Conservation (phyloP, 164 flowering plant genomes). For the Cinnamomum micranthum region DNA sequence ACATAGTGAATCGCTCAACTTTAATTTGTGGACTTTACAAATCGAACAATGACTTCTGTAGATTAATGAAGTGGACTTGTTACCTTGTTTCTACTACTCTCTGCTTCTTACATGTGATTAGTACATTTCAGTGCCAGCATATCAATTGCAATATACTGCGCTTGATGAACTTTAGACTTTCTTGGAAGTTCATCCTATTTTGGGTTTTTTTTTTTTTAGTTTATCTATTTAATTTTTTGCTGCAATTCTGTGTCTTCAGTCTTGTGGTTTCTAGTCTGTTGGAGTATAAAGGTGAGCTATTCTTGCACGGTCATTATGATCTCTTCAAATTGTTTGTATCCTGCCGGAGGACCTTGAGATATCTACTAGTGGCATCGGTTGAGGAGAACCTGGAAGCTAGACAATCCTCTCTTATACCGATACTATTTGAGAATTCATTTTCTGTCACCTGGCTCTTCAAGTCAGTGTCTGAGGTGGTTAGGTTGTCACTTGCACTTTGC, state of each 20-base stretch:
- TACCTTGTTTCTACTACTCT: too few relatives aligned
- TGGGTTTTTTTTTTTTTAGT: not conserved
- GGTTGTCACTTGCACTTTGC: constrained; percentile 26
- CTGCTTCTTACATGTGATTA: not conserved
- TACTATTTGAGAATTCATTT: constrained; percentile 30
- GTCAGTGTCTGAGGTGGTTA: constrained; percentile 44
- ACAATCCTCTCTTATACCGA: constrained; percentile 23
- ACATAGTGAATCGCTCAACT: too few relatives aligned
- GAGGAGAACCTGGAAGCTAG: constrained; percentile 34
- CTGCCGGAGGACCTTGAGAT: constrained; percentile 70
- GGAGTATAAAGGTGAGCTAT: constrained; percentile 17
- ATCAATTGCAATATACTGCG: not conserved
- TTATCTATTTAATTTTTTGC: not conserved
- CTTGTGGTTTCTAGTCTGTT: constrained; percentile 41
- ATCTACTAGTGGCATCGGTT: constrained; percentile 38
- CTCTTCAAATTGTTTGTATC: constrained; percentile 48
- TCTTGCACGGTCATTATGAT: constrained; percentile 19
- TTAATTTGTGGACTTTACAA: too few relatives aligned
- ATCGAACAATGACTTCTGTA: too few relatives aligned
- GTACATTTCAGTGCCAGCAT: not conserved
- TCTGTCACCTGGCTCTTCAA: constrained; percentile 61
- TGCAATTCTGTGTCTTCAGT: constrained; percentile 40
- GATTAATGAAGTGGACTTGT: too few relatives aligned
- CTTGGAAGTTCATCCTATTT: not conserved
- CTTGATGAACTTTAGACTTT: not conserved